Percentiles rank a stretch among this genome's conserved stretches.
These are phyloP conservation scores for Phytopythium mirpurense DNA, from an alignment of 352 stramenopile genomes.

Conservation along the genomic window DNA sequence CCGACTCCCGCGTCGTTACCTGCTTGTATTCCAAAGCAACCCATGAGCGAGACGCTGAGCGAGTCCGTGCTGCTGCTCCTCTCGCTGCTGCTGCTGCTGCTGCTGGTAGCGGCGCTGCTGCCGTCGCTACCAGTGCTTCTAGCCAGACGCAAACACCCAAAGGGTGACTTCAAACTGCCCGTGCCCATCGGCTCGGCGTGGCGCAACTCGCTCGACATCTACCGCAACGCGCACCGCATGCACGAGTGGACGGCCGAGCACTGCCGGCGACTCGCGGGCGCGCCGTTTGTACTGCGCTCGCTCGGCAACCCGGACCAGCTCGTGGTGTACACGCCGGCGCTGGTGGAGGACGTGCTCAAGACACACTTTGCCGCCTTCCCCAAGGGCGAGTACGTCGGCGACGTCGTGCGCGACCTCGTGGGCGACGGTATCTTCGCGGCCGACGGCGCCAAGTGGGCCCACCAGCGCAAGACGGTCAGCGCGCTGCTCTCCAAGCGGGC, in stretches of 20 bases:
- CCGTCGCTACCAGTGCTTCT: not conserved
- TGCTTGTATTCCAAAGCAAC: too few species aligned
- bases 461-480: conserved; percentile 48
- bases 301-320: conserved; percentile 24
- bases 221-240: conserved; percentile 16
- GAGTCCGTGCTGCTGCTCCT: not conserved
- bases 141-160: not conserved
- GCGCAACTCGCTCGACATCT: conserved; percentile 9
- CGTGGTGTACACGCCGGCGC: conserved; percentile 31
- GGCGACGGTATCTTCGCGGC: conserved; percentile 56
- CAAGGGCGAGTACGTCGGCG: conserved; percentile 37
- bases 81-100: not conserved
- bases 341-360: conserved; percentile 50
- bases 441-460: conserved; percentile 37
- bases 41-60: too few species aligned
- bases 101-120: not conserved
- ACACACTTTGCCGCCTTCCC: conserved; percentile 68
- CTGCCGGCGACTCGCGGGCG: conserved; percentile 23
- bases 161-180: not conserved
- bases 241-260: conserved; percentile 41
- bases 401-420: conserved; percentile 32
- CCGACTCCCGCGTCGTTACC: not conserved
- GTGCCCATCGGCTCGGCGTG: not conserved
- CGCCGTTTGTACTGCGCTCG: conserved; percentile 27
- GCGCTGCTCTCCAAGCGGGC: conserved; percentile 41